A percentile compares a stretch with the other conserved stretches of the same genome.
Evolutionary conservation across 225 moss, liverwort and hornwort species (phyloP).

Genomic region (Pseudisothecium myosuroides): DNA sequence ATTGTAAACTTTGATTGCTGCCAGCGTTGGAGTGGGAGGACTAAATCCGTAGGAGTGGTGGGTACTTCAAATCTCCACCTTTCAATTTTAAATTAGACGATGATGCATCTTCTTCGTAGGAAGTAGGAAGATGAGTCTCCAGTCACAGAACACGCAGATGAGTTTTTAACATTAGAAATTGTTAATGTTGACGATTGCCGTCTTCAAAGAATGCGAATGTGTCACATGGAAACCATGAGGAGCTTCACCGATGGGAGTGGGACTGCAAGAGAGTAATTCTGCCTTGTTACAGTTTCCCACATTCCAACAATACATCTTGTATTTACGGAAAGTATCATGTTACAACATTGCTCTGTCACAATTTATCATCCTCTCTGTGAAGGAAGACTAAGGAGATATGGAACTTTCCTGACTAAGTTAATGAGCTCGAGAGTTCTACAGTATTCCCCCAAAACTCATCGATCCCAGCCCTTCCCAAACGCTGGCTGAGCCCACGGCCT

Average conservation of each 20-base stretch:
- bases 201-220: not conserved
- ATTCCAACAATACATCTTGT: not conserved
- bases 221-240: not conserved
- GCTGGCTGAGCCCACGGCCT: slow-evolving; percentile 42
- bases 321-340: not conserved
- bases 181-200: not conserved
- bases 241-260: not conserved
- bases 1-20: not conserved
- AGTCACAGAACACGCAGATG: not conserved
- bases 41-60: too few species aligned
- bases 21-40: not conserved
- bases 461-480: slow-evolving; percentile 55
- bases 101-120: not conserved
- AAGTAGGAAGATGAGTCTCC: not conserved
- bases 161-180: not conserved
- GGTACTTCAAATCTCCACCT: not conserved
- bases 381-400: not conserved
- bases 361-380: not conserved
- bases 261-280: not conserved
- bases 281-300: not conserved
- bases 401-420: not conserved
- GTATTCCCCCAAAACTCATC: slow-evolving; percentile 39
- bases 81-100: not conserved
- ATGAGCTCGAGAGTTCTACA: not conserved
- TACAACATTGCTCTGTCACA: not conserved